Base-by-base conservation (phyloP, 2,329 filamentous ascomycete genomes). In the Fusarium sp. region DNA sequence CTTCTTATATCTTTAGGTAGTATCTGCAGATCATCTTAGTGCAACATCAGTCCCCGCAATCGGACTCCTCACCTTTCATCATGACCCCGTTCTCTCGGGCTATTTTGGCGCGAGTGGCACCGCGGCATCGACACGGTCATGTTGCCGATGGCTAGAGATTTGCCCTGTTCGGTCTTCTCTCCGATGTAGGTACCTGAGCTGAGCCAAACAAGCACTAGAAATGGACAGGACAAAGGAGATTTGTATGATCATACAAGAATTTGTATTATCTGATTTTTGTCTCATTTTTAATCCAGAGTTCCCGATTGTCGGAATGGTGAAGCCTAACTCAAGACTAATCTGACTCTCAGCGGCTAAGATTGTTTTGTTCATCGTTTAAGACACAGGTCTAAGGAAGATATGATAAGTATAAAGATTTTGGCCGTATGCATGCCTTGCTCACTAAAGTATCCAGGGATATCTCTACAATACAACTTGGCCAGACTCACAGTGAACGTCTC, bases 11-110 rank as follows among this genome's bases (percentile, higher is more conserved):
- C 38, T 42, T 34, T 42, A 12, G 20, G 24, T 28, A 28, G 34
- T 18, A 55, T 28, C 14, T 14, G 20, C 11, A 39, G 34, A 38
- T 54, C 34, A 61, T 44, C 50, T 52, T 58, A 51, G 28, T 30
- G 17, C 55, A 17, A 14, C 17, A 57, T 8, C n/a, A 61, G 41
- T 50, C 71, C 60, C 71, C 65, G 71, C 62, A 68, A 74, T 74
- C 71, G 67, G 71, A 72, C 71, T 67, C 70, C 47, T 72, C 47
- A 61, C 48, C 70, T 56, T 55, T 41, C 17, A 67, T 48, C 54
- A 71, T 68, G 50, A 52, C 55, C 26, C 26, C 28, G 26, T 47
- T 28, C n/a, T 24, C 39, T 72, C 58, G 71, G 71, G 58, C 38
- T 47, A 74, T 54, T 52, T 65, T 68, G 67, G 54, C 36, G 54